phyloP scores from a whole-genome alignment of 345 rosid species.

The Citrus unshiu region DNA sequence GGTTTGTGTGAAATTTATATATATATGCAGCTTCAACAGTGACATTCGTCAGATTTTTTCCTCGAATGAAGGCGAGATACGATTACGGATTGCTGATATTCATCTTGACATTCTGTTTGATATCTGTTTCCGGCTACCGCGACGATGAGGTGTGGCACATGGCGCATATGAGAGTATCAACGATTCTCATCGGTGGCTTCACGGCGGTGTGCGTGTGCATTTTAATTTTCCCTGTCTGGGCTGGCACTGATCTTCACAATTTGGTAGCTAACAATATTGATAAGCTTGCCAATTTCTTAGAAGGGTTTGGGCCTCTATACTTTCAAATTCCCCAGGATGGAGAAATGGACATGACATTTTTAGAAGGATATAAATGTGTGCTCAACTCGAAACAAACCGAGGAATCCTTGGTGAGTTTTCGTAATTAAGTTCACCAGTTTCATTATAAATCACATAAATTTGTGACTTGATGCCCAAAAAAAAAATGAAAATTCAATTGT shows the following conservation, averaged over 20 bases:
- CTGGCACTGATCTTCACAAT: conserved; percentile 17
- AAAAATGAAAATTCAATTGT: background rate
- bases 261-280: conserved; percentile 10
- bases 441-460: background rate
- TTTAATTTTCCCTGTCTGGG: conserved; percentile 17
- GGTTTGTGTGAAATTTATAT: too few relatives aligned
- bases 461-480: too few relatives aligned
- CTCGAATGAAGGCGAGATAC: conserved; percentile 36
- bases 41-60: conserved; percentile 34
- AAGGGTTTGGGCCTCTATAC: conserved; percentile 23
- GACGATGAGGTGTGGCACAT: conserved; percentile 5
- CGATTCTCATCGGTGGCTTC: conserved; percentile 25
- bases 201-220: conserved; percentile 1
- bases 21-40: conserved; percentile 23
- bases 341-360: background rate
- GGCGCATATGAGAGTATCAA: conserved; percentile 17
- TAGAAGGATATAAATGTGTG: conserved; percentile 25
- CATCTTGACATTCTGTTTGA: conserved; percentile 33
- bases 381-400: conserved; percentile 26
- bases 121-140: conserved; percentile 20
- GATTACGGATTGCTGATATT: conserved; percentile 38
- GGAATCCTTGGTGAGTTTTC: conserved; percentile 29
- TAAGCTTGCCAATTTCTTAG: conserved; percentile 17
- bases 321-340: conserved; percentile 9
- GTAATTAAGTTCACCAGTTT: background rate